Evolutionary conservation across 352 stramenopile species (phyloP), one percentile per base, ranked within the genome.

Genomic region (Globisporangium emineosum): DNA sequence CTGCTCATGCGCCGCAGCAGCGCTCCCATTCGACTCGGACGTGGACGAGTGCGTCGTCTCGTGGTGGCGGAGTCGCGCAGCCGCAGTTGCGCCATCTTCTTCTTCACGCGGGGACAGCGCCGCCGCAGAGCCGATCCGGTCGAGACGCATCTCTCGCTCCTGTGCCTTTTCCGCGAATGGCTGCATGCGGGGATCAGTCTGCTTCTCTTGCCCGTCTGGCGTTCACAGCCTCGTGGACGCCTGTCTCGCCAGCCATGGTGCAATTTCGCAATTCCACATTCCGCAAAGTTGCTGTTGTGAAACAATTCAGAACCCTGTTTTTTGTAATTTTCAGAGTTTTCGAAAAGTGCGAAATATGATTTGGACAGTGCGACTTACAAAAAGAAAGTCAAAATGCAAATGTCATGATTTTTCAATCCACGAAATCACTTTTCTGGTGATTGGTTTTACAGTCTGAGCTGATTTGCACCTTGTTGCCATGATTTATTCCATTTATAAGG

Each of bases 81-180:
- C 29, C 13, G 49, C 37, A 27, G n/a, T 52, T 5, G 37, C 35
- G 27, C 35, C 51, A 13, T 55, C 52, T 5, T 59, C 52, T 5
- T 59, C 52, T 40, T 59, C 47, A 19, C 25, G 23, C 37, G 47
- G 33, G 9, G 49, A 58, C 5, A 25, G 23, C n/a, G 43, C 33
- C 5, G 49, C 32, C 13, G 43, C 33, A 3, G 49, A 57, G 7
- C 23, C 59, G 19, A 60, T 60, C 6, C 53, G 60, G 29, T 66
- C 60, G 50, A 60, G 51, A 51, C 60, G 60, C 49, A 60, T 58
- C 27, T 7, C 2, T 40, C 15, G n/a, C 52, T 58, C 32, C 10
- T 29, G 19, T 19, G 30, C 49, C 23, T 19, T 57, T 57, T 64
- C 37, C 13, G 25, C 19, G 60, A 65, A 60, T 65, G 60, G 58